Evolutionary conservation across 805 yeast species (phyloP), one percentile per base, ranked within the genome.

Genomic region (Lipomyces yamadae): DNA sequence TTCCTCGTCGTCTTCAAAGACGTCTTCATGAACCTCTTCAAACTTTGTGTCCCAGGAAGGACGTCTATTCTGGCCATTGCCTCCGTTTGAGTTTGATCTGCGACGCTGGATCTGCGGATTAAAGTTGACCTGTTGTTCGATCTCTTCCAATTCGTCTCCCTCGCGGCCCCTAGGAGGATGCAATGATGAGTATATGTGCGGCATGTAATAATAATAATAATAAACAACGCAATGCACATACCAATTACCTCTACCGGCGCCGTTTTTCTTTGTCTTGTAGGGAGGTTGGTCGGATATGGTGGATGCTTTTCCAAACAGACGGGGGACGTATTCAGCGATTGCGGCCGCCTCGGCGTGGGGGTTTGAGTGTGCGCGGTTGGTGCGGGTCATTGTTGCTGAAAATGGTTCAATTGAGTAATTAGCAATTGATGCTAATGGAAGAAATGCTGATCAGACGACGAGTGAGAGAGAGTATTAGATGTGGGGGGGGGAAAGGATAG

Each of bases 191-290:
- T 52, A 18, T 10, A 52, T 5, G 13, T 10, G n/a, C 52, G n/a
- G 32, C 7, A 7, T 1, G 61, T 4, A 24, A 52, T 52, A 18
- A n/a, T 4, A 24, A 52, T 52, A 18, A n/a, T 15, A 29, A 8
- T 29, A 33, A 62, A 24, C 8, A 30, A 37, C 39, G 15, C 29
- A 18, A 42, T 4, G 24, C 24, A 61, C 71, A 24, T 68, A 69
- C 74, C 74, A 72, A 56, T 72, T 72, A 64, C 73, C 74, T 35
- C 70, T 53, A 54, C 74, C 74, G 45, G 74, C 74, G 52, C 74
- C 74, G 58, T 66, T 62, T 65, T 72, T 72, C 71, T 72, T 72
- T 32, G 72, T 15, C 54, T 61, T 54, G 66, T 57, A 62, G 24
- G 70, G 70, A 6, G 67, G 60, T 32, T 58, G 69, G 37, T 65